A percentile compares a stretch with the other conserved stretches of the same genome.
Evolutionary conservation across 768 basidiomycete genomes (phyloP).

Genomic region (Clathrus columnatus): DNA sequence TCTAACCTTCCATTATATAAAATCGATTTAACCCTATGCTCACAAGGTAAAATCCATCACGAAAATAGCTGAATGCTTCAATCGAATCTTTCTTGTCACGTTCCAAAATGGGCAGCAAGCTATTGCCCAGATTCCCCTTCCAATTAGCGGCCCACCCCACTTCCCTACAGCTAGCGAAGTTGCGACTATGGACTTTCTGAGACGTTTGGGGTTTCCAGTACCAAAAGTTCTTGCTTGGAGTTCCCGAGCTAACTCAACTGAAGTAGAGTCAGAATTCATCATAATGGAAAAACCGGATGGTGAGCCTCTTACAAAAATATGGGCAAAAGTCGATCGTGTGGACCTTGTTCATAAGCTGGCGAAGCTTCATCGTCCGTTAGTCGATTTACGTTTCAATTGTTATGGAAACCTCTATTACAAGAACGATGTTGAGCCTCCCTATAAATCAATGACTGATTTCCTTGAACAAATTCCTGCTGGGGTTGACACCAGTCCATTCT

Average conservation of each 20-base stretch:
- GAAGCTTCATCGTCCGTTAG: conserved; percentile 18
- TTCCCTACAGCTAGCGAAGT: conserved; percentile 29
- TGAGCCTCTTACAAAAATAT: conserved; percentile 16
- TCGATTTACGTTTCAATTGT: conserved; percentile 19
- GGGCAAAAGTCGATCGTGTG: conserved; percentile 9
- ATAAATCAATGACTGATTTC: conserved; percentile 2
- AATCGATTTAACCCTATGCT: too few relatives aligned
- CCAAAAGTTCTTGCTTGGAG: conserved; percentile 26
- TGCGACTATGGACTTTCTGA: conserved; percentile 27
- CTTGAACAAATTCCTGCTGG: conserved; percentile 12
- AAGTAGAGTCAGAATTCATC: conserved; percentile 27
- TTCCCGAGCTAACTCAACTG: conserved; percentile 16
- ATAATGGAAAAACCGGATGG: conserved; percentile 26
- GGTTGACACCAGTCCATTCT: conserved; percentile 19
- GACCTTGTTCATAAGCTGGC: conserved; percentile 16
- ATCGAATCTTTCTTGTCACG: conserved; percentile 15
- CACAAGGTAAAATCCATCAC: too few relatives aligned
- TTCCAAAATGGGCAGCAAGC: conserved; percentile 15
- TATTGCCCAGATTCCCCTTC: conserved; percentile 15
- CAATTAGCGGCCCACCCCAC: conserved; percentile 21
- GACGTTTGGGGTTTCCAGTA: conserved; percentile 21
- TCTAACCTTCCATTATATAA: too few relatives aligned
- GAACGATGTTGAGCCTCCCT: conserved; percentile 18
- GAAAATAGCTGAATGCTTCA: too few relatives aligned
- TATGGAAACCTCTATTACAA: conserved; percentile 31